Evolutionary conservation across 331 rosid species (phyloP).

Genomic region (Phaseolus coccineus): DNA sequence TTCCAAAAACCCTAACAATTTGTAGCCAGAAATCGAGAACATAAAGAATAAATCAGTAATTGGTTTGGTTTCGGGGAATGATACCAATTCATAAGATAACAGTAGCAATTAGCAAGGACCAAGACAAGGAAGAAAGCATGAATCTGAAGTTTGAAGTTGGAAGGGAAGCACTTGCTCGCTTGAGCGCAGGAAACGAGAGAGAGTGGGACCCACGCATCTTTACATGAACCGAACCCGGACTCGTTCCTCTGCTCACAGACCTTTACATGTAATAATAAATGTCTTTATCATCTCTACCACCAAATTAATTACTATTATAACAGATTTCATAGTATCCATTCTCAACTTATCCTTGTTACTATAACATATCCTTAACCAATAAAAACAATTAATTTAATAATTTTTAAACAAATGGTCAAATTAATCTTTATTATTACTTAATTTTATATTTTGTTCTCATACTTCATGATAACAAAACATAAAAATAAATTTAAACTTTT

Average conservation of each 20-base stretch:
- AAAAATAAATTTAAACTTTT: too few relatives aligned
- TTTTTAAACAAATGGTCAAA: too few relatives aligned
- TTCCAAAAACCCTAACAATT: background rate
- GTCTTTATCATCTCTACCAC: background rate
- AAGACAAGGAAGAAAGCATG: background rate
- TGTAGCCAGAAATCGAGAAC: background rate
- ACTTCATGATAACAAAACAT: too few relatives aligned
- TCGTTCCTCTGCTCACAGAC: background rate
- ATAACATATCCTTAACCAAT: too few relatives aligned
- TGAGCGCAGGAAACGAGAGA: background rate
- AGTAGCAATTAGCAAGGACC: background rate
- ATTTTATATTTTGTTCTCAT: too few relatives aligned
- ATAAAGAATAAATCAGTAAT: background rate
- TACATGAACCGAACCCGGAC: slow-evolving; percentile 68
- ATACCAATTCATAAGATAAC: background rate
- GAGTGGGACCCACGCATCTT: slow-evolving; percentile 54
- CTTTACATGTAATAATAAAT: slow-evolving; percentile 1
- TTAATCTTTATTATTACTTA: too few relatives aligned
- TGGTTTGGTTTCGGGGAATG: background rate
- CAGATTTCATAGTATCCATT: background rate
- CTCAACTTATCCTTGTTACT: too few relatives aligned
- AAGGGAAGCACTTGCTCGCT: background rate
- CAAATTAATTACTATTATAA: background rate
- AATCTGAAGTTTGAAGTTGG: background rate
- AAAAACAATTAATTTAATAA: too few relatives aligned